A percentile compares a stretch with the other conserved stretches of the same genome.
These are phyloP conservation scores for Bremia lactucae DNA, from an alignment of 352 stramenopile genomes.

Conservation along the genomic window DNA sequence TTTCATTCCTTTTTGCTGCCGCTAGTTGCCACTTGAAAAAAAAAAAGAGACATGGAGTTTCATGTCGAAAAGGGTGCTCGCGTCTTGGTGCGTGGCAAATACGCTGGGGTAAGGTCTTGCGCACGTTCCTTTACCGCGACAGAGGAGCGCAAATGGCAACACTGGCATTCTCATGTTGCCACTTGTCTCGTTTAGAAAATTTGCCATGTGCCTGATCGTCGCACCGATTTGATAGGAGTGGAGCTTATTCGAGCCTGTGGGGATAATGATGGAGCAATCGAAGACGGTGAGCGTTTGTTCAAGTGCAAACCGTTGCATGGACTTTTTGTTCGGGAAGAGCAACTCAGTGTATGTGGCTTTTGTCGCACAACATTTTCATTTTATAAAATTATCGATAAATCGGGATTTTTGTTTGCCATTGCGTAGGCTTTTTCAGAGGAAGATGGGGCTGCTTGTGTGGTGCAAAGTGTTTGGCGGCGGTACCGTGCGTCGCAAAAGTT, in stretches of 20 bases:
- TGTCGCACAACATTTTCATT: background rate
- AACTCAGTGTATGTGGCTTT: constrained; percentile 36
- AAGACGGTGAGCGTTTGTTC: constrained; percentile 73
- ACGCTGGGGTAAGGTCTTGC: constrained; percentile 46
- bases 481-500: constrained; percentile 74
- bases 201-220: constrained; percentile 46
- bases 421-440: constrained; percentile 63
- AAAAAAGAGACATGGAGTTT: constrained; percentile 8
- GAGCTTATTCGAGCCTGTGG: constrained; percentile 75
- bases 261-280: constrained; percentile 53
- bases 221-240: constrained; percentile 58
- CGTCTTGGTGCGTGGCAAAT: constrained; percentile 73
- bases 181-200: constrained; percentile 32
- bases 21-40: constrained; percentile 6
- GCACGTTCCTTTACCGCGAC: constrained; percentile 8
- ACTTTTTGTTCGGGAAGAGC: constrained; percentile 77
- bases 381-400: background rate
- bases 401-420: background rate
- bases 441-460: constrained; percentile 56
- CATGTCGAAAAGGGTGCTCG: constrained; percentile 22
- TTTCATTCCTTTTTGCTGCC: background rate
- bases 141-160: constrained; percentile 1
- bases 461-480: constrained; percentile 70
- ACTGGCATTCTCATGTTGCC: background rate
- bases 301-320: constrained; percentile 71